Percentiles rank a stretch among this genome's conserved stretches.
Evolutionary conservation across 495 filamentous ascomycete species (phyloP).

Genomic region (Penicillium parvum): DNA sequence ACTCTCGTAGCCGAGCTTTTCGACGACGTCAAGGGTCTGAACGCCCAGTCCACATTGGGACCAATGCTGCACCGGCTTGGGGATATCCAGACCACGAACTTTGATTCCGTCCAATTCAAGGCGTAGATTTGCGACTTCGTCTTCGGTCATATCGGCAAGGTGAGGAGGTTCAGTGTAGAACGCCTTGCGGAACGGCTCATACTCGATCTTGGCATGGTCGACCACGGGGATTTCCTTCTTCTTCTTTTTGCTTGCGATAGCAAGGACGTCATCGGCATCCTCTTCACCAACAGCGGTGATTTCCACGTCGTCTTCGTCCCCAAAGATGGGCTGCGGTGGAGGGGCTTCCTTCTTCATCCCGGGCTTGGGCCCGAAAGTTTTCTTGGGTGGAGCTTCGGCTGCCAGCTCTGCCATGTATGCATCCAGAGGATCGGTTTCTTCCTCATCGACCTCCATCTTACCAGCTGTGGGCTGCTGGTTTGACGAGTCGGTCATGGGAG

Average conservation of each 20-base stretch:
- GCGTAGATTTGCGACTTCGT: constrained; percentile 75
- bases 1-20: constrained; percentile 75
- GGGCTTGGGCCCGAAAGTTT: constrained; percentile 37
- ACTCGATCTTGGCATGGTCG: constrained; percentile 78
- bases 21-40: constrained; percentile 84
- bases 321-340: constrained; percentile 80
- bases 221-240: constrained; percentile 91
- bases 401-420: constrained; percentile 87
- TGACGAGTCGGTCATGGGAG: constrained; percentile 39
- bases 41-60: constrained; percentile 87
- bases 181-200: constrained; percentile 83
- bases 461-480: constrained; percentile 30
- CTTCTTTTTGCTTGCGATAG: constrained; percentile 86
- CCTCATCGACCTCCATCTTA: constrained; percentile 43
- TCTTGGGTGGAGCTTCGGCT: constrained; percentile 45
- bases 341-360: constrained; percentile 43
- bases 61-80: constrained; percentile 94
- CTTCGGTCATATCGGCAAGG: constrained; percentile 77
- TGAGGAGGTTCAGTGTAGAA: constrained; percentile 92
- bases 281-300: constrained; percentile 65
- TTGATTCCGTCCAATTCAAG: constrained; percentile 93
- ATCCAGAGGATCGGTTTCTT: constrained; percentile 88
- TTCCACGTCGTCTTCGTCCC: constrained; percentile 74
- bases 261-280: constrained; percentile 78
- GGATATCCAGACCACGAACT: constrained; percentile 76